These are phyloP conservation scores for Didymella pomorum DNA, from an alignment of 2,329 filamentous ascomycete species.

Conservation along the genomic window DNA sequence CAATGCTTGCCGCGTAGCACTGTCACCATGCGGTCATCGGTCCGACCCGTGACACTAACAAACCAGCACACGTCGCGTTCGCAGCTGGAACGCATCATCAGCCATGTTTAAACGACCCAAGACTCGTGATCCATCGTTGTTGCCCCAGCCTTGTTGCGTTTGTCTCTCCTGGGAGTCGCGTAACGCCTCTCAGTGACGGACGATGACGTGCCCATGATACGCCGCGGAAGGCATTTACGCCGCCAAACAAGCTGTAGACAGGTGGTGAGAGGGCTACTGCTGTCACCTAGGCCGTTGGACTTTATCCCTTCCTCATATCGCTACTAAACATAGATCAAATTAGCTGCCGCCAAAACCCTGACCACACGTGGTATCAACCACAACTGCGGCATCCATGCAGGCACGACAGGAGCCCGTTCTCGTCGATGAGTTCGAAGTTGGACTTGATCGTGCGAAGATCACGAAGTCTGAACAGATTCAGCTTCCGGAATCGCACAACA, in stretches of 20 bases:
- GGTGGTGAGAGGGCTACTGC: background rate
- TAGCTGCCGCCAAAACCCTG: background rate
- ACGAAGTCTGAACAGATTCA: slow-evolving; percentile 21
- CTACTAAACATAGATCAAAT: background rate
- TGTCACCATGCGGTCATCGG: slow-evolving; percentile 12
- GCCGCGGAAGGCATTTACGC: background rate
- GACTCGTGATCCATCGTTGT: slow-evolving; percentile 1
- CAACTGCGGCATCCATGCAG: slow-evolving; percentile 9
- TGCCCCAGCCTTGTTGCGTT: background rate
- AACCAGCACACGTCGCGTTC: background rate
- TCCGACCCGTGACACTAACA: background rate
- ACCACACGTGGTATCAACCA: background rate
- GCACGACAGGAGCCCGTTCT: slow-evolving; percentile 10
- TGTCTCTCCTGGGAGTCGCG: background rate
- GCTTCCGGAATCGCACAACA: slow-evolving; percentile 8
- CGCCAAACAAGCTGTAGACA: background rate
- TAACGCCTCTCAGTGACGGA: slow-evolving; percentile 3
- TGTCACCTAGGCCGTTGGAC: background rate
- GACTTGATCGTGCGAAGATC: slow-evolving; percentile 27
- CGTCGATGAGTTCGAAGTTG: slow-evolving; percentile 15
- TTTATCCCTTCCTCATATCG: background rate
- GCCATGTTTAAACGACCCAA: background rate
- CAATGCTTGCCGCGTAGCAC: background rate
- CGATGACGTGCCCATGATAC: slow-evolving; percentile 12
- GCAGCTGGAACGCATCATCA: slow-evolving; percentile 6